Evolutionary conservation across 805 yeast species (phyloP), one percentile per base, ranked within the genome.

Genomic region (Cyberlindnera petersonii): DNA sequence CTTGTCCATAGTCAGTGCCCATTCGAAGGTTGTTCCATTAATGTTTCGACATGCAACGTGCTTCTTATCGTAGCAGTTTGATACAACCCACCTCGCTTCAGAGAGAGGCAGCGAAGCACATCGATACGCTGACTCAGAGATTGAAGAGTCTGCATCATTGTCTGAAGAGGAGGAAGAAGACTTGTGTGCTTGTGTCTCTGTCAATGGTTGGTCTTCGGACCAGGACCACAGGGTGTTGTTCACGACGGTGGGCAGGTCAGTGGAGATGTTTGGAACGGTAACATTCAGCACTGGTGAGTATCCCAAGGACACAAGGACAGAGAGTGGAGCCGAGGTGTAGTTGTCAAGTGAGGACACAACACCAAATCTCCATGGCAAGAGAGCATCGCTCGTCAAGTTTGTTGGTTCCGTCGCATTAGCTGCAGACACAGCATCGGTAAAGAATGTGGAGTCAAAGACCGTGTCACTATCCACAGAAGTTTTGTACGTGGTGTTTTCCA

Each of bases 211-310:
- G 9, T 61, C 58, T 0, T 68, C 53, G 0, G 69, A 73, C 96
- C 96, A 88, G 2, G 91, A 73, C 96, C 96, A 88, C 26, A 73
- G 40, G 0, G 72, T 60, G 13, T 53, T 31, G 13, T 64, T 55
- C 10, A 72, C 40, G 19, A 70, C 50, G 0, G 49, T 36, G 0
- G 64, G 53, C 8, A 71, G 56, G 13, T 56, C 49, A 11, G 18
- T 1, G 2, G 42, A 22, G 9, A 64, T 33, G 22, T 31, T 29
- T 32, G 33, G 30, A 47, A 53, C 23, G 10, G 68, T 46, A 47
- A 75, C 35, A 61, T 72, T 61, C 21, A 87, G 56, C 1, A 86
- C 69, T 0, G 95, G 87, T 0, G 85, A 70, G 37, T 65, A 72
- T 0, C 96, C 97, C 49, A 81, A 69, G 16, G 59, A 42, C 5